Evolutionary conservation across 768 basidiomycete species (phyloP).

Genomic region (Leccinum variicolor): DNA sequence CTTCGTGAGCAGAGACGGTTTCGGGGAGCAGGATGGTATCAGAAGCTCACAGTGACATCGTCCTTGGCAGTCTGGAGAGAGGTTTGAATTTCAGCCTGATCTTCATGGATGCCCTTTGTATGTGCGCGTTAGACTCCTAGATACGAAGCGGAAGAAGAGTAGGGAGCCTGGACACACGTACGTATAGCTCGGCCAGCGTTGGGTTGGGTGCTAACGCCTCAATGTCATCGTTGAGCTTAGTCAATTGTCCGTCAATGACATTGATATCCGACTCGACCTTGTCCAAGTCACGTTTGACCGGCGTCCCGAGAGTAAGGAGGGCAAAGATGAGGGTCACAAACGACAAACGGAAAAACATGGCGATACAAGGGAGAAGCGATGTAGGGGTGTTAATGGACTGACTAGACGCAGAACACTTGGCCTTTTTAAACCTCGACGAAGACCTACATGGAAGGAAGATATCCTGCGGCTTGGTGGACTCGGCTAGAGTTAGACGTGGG

Average conservation of each 20-base stretch:
- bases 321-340: conserved; percentile 11
- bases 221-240: not conserved
- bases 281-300: conserved; percentile 3
- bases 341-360: conserved; percentile 12
- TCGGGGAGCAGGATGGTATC: not conserved
- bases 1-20: not conserved
- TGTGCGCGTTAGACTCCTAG: not conserved
- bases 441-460: not conserved
- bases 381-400: not conserved
- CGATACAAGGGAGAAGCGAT: not conserved
- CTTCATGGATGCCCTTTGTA: not conserved
- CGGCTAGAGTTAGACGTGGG: not conserved
- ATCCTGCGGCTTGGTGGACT: not conserved
- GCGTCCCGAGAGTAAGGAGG: conserved; percentile 7
- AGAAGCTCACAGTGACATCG: not conserved
- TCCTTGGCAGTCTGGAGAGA: not conserved
- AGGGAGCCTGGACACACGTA: not conserved
- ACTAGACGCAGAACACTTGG: not conserved
- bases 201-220: not conserved
- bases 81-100: fast-evolving
- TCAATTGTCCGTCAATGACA: too few relatives aligned
- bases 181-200: fast-evolving
- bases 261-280: not conserved
- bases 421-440: conserved; percentile 2
- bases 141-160: not conserved